A percentile compares a stretch with the other conserved stretches of the same genome.
These are phyloP conservation scores for Coemansia sp. DNA, from an alignment of 192 early-diverging fungal genomes.

Conservation along the genomic window DNA sequence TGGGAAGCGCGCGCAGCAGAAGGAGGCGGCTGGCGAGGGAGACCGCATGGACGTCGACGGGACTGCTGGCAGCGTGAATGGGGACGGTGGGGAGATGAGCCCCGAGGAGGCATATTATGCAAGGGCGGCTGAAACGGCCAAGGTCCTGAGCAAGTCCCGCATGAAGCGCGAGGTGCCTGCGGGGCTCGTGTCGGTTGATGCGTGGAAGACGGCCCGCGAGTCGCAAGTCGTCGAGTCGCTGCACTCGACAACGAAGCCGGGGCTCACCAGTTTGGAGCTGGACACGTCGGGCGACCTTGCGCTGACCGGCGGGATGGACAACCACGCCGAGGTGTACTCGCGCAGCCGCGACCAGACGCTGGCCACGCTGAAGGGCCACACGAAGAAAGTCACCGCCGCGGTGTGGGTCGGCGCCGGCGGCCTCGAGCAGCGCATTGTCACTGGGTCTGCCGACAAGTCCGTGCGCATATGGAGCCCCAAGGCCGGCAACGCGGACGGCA, in stretches of 20 bases:
- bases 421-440: constrained; percentile 58
- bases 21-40: not conserved
- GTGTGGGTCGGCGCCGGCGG: constrained; percentile 52
- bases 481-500: constrained; percentile 41
- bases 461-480: constrained; percentile 72
- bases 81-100: not conserved
- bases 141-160: constrained; percentile 63
- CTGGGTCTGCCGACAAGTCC: constrained; percentile 76
- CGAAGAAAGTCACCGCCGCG: constrained; percentile 73
- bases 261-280: constrained; percentile 61
- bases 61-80: not conserved
- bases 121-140: constrained; percentile 39
- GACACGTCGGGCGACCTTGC: constrained; percentile 60
- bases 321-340: constrained; percentile 73
- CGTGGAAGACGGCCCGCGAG: constrained; percentile 60
- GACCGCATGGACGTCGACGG: constrained; percentile 35
- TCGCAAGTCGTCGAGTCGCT: constrained; percentile 58
- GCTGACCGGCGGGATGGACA: constrained; percentile 78
- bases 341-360: constrained; percentile 61
- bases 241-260: constrained; percentile 71
- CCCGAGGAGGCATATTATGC: constrained; percentile 28
- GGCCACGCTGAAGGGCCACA: constrained; percentile 77
- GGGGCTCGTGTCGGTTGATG: constrained; percentile 65
- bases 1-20: not conserved
- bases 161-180: constrained; percentile 83